Base-by-base conservation (phyloP, 2,329 filamentous ascomycete genomes). In the Xylariomycetidae sp. region DNA sequence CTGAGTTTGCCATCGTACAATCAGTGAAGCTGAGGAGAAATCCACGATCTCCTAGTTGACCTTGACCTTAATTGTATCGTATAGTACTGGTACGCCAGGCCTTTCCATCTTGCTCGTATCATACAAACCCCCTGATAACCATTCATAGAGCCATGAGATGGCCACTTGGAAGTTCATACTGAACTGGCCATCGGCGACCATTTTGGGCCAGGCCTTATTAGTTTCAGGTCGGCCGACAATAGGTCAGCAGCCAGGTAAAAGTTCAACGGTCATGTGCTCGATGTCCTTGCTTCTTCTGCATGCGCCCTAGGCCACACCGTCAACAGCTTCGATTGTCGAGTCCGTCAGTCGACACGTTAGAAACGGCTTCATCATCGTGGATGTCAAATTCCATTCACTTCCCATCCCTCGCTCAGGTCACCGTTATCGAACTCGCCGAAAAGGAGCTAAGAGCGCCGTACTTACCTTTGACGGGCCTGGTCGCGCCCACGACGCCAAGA, bases 151-250 rank as follows among this genome's bases (percentile, higher is more conserved):
- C 44, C 44, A 56, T 9, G 49, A 41, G 12, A 50, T 37, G 8
- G 52, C 51, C n/a, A 51, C 40, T 31, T 53, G 48, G 27, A 49
- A 54, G 26, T 54, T 50, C 33, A 50, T 52, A 36, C 49, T 52
- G 37, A 54, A 53, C 28, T 55, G 52, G 10, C 42, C 52, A 26
- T 56, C 51, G 15, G 53, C 51, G 10, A 50, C 30, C 17, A 45
- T 54, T 36, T 43, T 41, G 2, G 51, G 50, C 10, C 48, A 46
- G 4, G 43, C 23, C 30, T 44, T 53, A 27, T 55, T 54, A 7
- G 46, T 36, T 4, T 41, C 37, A 1, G 39, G 40, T n/a, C 36
- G 36, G 12, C 48, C 45, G 3, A 53, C 43, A 28, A 54, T 44
- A 10, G 38, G 32, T 29, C 48, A 45, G 25, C 48, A 46, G 11